These are phyloP conservation scores for Trichoderma endophyticum DNA, from an alignment of 2,329 filamentous ascomycete species.

Conservation along the genomic window DNA sequence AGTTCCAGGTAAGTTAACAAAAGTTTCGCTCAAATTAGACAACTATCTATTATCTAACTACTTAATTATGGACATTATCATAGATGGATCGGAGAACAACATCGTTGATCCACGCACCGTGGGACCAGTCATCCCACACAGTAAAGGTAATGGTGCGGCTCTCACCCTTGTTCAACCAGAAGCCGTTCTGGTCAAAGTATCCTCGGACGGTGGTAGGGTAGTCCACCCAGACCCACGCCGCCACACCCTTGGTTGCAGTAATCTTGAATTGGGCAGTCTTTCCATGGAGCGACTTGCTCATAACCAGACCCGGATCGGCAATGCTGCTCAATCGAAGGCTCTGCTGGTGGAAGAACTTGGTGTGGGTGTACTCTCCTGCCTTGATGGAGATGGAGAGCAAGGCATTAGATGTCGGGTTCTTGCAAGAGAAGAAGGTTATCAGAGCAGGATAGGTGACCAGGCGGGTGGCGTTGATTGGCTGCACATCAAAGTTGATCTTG, in stretches of 20 bases:
- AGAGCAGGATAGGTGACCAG: slow-evolving; percentile 4
- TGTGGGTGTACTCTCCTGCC: slow-evolving; percentile 14
- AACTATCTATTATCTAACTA: neutral
- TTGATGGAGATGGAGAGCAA: neutral
- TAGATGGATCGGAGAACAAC: slow-evolving; percentile 6
- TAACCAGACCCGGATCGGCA: slow-evolving; percentile 14
- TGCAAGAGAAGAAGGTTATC: slow-evolving; percentile 14
- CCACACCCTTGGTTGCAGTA: slow-evolving; percentile 19
- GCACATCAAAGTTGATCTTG: slow-evolving; percentile 16
- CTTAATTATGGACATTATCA: neutral
- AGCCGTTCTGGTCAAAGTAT: slow-evolving; percentile 22
- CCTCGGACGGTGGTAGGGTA: slow-evolving; percentile 18
- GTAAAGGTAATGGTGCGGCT: slow-evolving; percentile 19
- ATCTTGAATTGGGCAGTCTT: slow-evolving; percentile 18
- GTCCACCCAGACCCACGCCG: slow-evolving; percentile 21
- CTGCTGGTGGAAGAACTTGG: slow-evolving; percentile 17
- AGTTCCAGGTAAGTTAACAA: neutral
- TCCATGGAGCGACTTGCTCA: neutral
- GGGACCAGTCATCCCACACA: neutral
- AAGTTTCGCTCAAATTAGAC: neutral
- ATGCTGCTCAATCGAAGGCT: slow-evolving; percentile 19
- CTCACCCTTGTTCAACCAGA: slow-evolving; percentile 19
- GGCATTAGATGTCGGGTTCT: neutral
- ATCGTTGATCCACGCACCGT: neutral
- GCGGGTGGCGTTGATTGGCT: slow-evolving; percentile 18